Percentiles rank a stretch among this genome's conserved stretches.
Conservation (phyloP, 2,329 filamentous ascomycete genomes). For the Aspergillus aculeatinus region DNA sequence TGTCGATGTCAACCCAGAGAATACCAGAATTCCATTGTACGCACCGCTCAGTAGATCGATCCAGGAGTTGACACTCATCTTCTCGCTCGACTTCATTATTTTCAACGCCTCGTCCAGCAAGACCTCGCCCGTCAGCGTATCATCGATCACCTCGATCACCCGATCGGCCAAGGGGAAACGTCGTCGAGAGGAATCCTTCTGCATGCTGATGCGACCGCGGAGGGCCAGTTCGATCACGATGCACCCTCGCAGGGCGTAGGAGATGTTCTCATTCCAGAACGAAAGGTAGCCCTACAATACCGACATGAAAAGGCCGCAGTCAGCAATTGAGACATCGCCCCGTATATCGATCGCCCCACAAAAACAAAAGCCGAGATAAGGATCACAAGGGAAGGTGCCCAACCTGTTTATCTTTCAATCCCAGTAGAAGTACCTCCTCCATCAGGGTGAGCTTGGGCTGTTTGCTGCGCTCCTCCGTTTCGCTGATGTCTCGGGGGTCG, state of each 20-base stretch:
- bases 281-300: slow-evolving; percentile 81
- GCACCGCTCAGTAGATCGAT: slow-evolving; percentile 98
- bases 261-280: slow-evolving; percentile 99
- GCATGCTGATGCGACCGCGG: slow-evolving; percentile 94
- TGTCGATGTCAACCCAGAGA: not conserved
- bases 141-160: slow-evolving; percentile 94
- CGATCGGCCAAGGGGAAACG: slow-evolving; percentile 91
- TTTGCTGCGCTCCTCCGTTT: slow-evolving; percentile 93
- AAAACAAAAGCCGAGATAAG: not conserved
- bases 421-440: slow-evolving; percentile 95
- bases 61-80: slow-evolving; percentile 99
- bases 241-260: slow-evolving; percentile 93
- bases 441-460: slow-evolving; percentile 98
- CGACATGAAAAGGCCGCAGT: slow-evolving; percentile 11
- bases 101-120: slow-evolving; percentile 96
- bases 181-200: slow-evolving; percentile 88
- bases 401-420: slow-evolving; percentile 98
- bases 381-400: slow-evolving; percentile 28
- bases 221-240: slow-evolving; percentile 98
- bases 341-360: not conserved
- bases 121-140: slow-evolving; percentile 93
- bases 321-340: slow-evolving; percentile 20
- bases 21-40: slow-evolving; percentile 4
- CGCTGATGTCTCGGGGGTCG: slow-evolving; percentile 94
- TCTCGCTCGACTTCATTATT: slow-evolving; percentile 99